Conservation (phyloP, 768 basidiomycete genomes). For the Tricholoma terreum region DNA sequence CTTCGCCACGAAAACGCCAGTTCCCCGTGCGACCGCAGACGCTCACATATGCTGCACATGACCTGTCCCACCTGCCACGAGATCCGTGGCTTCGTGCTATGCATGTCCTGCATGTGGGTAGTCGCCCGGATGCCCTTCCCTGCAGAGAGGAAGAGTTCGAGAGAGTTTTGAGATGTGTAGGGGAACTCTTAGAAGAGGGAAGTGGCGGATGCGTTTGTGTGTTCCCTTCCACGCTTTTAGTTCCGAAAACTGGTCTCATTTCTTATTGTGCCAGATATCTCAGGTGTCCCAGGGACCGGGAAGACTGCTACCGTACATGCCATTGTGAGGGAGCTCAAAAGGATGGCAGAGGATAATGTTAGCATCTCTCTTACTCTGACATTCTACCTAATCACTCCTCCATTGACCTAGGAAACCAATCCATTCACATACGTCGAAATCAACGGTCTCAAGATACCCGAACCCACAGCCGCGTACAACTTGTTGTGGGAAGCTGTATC, state of each 20-base stretch:
- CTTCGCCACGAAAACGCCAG: constrained; percentile 20
- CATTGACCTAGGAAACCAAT: constrained; percentile 68
- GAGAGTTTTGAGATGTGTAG: constrained; percentile 70
- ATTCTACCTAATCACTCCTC: constrained; percentile 4
- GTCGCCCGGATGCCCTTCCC: constrained; percentile 84
- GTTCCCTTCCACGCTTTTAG: constrained; percentile 25
- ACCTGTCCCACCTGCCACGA: constrained; percentile 52
- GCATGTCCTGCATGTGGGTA: constrained; percentile 90
- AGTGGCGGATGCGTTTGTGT: constrained; percentile 94
- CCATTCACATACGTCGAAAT: constrained; percentile 98
- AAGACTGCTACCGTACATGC: constrained; percentile 98
- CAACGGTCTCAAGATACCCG: constrained; percentile 91
- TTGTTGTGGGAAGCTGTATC: constrained; percentile 93
- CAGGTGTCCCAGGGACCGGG: constrained; percentile 97
- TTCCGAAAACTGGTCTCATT: constrained; percentile 1
- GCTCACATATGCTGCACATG: constrained; percentile 29
- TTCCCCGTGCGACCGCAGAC: constrained; percentile 27
- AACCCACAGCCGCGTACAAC: constrained; percentile 88
- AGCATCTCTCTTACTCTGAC: constrained; percentile 19
- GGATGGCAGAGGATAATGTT: constrained; percentile 81
- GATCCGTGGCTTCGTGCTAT: constrained; percentile 87
- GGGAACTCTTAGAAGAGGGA: constrained; percentile 86
- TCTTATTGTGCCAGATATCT: constrained; percentile 71
- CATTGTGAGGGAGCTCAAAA: constrained; percentile 83
- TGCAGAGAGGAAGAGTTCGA: constrained; percentile 86